Evolutionary conservation across 1,284 basidiomycete species (phyloP).

Genomic region (Sanghuangporus weigelae): DNA sequence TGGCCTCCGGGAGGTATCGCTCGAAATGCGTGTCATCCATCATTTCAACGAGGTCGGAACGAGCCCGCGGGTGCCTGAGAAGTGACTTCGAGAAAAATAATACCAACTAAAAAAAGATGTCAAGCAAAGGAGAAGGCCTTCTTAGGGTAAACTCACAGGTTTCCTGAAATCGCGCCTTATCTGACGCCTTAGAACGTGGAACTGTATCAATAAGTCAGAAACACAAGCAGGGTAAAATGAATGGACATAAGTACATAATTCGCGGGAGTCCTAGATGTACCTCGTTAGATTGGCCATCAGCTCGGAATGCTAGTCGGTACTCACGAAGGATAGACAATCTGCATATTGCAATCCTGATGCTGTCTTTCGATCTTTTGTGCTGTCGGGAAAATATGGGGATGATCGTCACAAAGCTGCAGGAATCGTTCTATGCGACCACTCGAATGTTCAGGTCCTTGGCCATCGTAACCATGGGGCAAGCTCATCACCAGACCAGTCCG

Average conservation of each 20-base stretch:
- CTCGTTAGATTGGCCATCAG: background rate
- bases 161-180: constrained; percentile 96
- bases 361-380: constrained; percentile 89
- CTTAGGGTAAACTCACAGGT: constrained; percentile 48
- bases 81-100: constrained; percentile 96
- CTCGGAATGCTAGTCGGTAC: constrained; percentile 26
- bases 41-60: constrained; percentile 87
- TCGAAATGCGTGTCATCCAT: constrained; percentile 86
- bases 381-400: constrained; percentile 88
- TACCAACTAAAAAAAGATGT: constrained; percentile 53
- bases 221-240: constrained; percentile 4
- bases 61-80: constrained; percentile 88
- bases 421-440: constrained; percentile 95
- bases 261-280: constrained; percentile 65
- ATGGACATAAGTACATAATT: constrained; percentile 60
- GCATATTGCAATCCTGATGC: constrained; percentile 99
- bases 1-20: constrained; percentile 86
- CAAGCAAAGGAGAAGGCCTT: background rate
- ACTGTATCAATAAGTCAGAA: constrained; percentile 38
- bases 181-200: constrained; percentile 93
- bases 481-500: constrained; percentile 90
- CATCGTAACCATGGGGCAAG: constrained; percentile 97
- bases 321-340: constrained; percentile 93
- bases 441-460: constrained; percentile 98
- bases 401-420: constrained; percentile 97